Evolutionary conservation across 371 early-diverging fungal genomes (phyloP).

Genomic region (Lichtheimia ramosa): DNA sequence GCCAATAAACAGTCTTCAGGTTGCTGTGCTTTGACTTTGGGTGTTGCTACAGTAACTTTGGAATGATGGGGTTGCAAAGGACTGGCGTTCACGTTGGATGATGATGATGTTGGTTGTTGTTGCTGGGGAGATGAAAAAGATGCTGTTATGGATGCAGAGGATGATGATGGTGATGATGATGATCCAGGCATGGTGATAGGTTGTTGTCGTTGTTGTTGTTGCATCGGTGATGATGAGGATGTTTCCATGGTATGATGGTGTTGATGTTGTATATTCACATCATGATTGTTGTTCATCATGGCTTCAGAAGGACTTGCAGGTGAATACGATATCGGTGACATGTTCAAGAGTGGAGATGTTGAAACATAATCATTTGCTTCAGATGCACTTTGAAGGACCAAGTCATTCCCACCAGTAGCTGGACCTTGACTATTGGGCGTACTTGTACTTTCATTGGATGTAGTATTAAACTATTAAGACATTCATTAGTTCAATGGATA

Average conservation of each 20-base stretch:
- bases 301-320: conserved; percentile 5
- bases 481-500: too few species aligned
- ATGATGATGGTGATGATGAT: background rate
- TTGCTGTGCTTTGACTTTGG: background rate
- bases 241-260: background rate
- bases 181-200: too few species aligned
- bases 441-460: too few species aligned
- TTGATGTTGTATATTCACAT: background rate
- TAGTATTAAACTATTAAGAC: too few species aligned
- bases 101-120: background rate
- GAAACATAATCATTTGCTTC: too few species aligned
- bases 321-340: background rate
- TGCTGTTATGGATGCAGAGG: too few species aligned
- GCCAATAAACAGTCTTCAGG: conserved; percentile 6
- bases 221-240: too few species aligned
- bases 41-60: background rate
- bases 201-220: background rate
- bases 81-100: background rate
- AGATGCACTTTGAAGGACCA: too few species aligned
- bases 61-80: background rate
- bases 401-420: too few species aligned
- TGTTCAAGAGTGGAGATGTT: too few species aligned
- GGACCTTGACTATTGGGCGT: too few species aligned
- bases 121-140: background rate
- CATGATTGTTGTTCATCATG: background rate